Percentiles rank a stretch among this genome's conserved stretches.
Evolutionary conservation across 2,329 filamentous ascomycete species (phyloP).

Genomic region (Penicillium sp.): DNA sequence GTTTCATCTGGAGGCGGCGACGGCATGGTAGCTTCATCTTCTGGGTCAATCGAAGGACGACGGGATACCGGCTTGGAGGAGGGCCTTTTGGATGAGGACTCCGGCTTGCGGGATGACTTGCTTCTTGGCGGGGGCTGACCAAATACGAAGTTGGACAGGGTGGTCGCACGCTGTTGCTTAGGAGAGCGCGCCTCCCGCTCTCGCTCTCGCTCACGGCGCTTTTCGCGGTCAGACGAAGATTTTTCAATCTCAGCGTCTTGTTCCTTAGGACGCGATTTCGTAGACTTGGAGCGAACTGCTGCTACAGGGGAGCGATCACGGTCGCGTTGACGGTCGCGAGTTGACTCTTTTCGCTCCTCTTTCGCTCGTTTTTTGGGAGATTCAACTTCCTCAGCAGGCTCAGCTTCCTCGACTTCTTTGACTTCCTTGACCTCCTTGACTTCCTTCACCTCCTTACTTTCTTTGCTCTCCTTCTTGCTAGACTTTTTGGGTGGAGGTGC

Average conservation of each 20-base stretch:
- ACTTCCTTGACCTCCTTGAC: conserved; percentile 47
- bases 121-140: conserved; percentile 65
- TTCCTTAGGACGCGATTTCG: conserved; percentile 63
- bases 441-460: conserved; percentile 36
- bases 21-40: conserved; percentile 61
- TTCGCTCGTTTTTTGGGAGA: conserved; percentile 37
- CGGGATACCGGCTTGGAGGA: conserved; percentile 62
- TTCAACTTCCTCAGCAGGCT: conserved; percentile 9
- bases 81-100: conserved; percentile 57
- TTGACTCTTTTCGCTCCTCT: conserved; percentile 38
- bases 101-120: conserved; percentile 67
- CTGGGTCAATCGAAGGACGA: conserved; percentile 69
- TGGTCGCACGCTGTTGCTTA: conserved; percentile 61
- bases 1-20: conserved; percentile 74
- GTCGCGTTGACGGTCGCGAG: conserved; percentile 35
- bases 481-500: conserved; percentile 53
- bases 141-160: conserved; percentile 66
- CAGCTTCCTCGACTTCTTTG: conserved; percentile 49
- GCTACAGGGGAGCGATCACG: conserved; percentile 40
- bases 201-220: conserved; percentile 39
- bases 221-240: conserved; percentile 74
- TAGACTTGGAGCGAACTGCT: conserved; percentile 61
- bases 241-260: conserved; percentile 62
- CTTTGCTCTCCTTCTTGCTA: conserved; percentile 54
- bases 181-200: conserved; percentile 53